Percentiles rank a stretch among this genome's conserved stretches.
Evolutionary conservation across 805 yeast species (phyloP).

Genomic region (Jamesozyma piceae): DNA sequence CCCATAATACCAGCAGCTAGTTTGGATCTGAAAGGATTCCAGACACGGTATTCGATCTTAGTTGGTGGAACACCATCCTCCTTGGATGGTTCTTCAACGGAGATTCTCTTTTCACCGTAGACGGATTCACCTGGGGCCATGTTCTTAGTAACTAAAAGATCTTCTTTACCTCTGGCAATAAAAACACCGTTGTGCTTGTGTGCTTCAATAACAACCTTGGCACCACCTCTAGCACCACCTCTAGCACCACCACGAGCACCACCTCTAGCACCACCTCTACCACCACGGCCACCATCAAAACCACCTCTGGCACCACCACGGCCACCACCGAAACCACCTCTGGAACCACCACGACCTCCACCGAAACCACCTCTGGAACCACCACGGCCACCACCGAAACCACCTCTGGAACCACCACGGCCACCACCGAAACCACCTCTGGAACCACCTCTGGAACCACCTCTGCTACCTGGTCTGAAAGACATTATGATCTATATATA

Average conservation of each 20-base stretch:
- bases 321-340: no score
- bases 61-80: constrained; percentile 86
- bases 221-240: no score
- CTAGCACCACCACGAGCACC: no score
- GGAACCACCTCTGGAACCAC: no score
- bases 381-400: no score
- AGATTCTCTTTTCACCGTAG: constrained; percentile 94
- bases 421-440: no score
- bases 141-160: constrained; percentile 92
- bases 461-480: constrained; percentile 55
- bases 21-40: constrained; percentile 99
- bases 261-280: no score
- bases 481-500: constrained; percentile 45
- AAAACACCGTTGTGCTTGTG: constrained; percentile 98
- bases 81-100: constrained; percentile 85
- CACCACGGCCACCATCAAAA: no score
- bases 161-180: constrained; percentile 99
- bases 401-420: no score
- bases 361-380: no score
- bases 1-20: constrained; percentile 99
- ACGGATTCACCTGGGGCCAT: constrained; percentile 97
- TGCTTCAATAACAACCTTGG: constrained; percentile 95
- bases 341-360: no score
- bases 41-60: constrained; percentile 96
- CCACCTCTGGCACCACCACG: no score